Evolutionary conservation across 441 rosid genomes (phyloP).

Genomic region (Croton laevigatus): DNA sequence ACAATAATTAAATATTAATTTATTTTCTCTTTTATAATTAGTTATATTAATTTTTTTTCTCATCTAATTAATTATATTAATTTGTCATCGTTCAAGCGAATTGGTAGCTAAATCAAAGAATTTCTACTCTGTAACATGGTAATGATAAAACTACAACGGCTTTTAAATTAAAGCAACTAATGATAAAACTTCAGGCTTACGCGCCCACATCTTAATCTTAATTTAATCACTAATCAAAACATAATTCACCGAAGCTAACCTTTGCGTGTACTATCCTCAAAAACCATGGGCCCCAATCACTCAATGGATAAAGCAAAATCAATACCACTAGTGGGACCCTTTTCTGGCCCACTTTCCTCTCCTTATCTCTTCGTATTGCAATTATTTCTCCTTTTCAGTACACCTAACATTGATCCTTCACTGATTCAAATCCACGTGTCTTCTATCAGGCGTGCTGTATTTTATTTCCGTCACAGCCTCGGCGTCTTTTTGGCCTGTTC

Average conservation of each 20-base stretch:
- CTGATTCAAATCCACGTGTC: conserved; percentile 38
- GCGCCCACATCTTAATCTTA: neutral
- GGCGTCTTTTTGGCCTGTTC: conserved; percentile 16
- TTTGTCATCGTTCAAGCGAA: too few relatives aligned
- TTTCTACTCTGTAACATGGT: too few relatives aligned
- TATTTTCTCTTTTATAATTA: too few relatives aligned
- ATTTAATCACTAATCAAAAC: neutral
- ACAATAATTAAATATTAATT: too few relatives aligned
- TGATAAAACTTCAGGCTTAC: too few relatives aligned
- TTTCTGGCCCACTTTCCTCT: neutral
- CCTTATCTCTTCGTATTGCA: neutral
- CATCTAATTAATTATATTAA: too few relatives aligned
- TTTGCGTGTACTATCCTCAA: conserved; percentile 20
- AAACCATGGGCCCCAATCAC: neutral
- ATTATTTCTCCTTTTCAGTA: conserved; percentile 6
- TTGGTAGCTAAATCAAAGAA: too few relatives aligned
- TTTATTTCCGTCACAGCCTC: conserved; percentile 34
- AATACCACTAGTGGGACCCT: neutral
- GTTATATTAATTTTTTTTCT: too few relatives aligned
- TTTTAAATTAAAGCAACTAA: too few relatives aligned
- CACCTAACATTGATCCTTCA: conserved; percentile 33
- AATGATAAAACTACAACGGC: too few relatives aligned
- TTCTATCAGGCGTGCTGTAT: conserved; percentile 15
- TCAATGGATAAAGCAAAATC: conserved; percentile 15
- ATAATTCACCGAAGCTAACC: neutral